Base-by-base conservation (phyloP, 1,139 yeast species). In the Protomyces macrosporus region DNA sequence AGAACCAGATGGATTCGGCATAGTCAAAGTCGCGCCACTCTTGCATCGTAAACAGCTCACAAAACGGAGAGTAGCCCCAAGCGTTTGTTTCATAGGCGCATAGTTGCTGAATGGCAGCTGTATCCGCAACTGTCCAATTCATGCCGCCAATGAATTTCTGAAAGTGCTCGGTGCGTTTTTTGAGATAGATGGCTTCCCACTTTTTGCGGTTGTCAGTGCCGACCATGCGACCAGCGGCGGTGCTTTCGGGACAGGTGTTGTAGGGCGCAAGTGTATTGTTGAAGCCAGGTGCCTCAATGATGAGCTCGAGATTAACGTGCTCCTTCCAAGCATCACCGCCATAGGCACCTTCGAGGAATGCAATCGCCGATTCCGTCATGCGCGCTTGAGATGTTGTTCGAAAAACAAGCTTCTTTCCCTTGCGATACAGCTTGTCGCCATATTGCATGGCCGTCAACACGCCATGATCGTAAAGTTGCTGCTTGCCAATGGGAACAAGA, bases 111-210 rank as follows among this genome's bases (percentile, higher is more conserved):
- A 80, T 67, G 36, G 73, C 54, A 16, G 52, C 50, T 12, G 63
- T 48, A 14, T 60, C 63, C 10, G 37, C 42, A 4, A 37, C 32
- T n/a, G 59, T 53, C 63, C 63, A 83, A 35, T 76, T 82, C 57
- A 78, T 79, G 0, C 80, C 84, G 4, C 77, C 77, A 60, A 76
- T 88, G 57, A 87, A 86, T 70, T 81, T 81, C 68, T 83, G 23
- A n/a, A 84, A 58, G 93, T 98, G 1, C 75, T 84, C 68, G 97
- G 98, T 1, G 82, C 84, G 3, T 88, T 88, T 1, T 79, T 53
- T 48, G 4, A 60, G 59, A 16, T 60, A 60, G 40, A 58, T 32
- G 6, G 40, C 35, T 34, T 58, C 62, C 62, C 62, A 58, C 35
- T 58, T 39, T 12, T 16, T 32, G 9, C 62, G 51, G 23, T 58